Base-by-base conservation (phyloP, 192 early-diverging fungal genomes). In the Coemansia interrupta region DNA sequence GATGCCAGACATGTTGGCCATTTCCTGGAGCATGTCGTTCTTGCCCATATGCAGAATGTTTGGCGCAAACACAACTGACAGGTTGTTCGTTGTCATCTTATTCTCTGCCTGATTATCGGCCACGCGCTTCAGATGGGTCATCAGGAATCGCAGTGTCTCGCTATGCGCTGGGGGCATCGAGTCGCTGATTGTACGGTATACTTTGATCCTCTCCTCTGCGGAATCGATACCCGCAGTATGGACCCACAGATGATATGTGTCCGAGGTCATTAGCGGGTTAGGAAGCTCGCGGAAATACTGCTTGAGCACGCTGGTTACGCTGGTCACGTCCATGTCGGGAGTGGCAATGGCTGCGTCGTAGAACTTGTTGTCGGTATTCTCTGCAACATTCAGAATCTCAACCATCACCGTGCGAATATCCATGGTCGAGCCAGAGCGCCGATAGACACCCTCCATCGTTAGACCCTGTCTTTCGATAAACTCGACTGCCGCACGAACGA, bases 51-150 rank as follows among this genome's bases (percentile, higher is more conserved):
- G 83, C 78, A 92, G 66, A 24, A 98, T 64, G 5, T 90, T 95
- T 11, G 92, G 92, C 5, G 88, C 94, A 88, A 98, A 96, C 23
- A 98, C 92, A 32, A 96, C 92, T 19, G 92, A 85, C 50, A 98
- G 68, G 52, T 97, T 98, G 68, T 94, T 91, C 39, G 91, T 70
- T 4, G 84, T 87, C 96, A 98, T 98, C 54, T 90, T 83, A 71
- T 98, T 98, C 22, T 82, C 70, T 30, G 65, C 60, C 30, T 82
- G 78, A 22, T 80, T 56, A 29, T 83, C 49, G 4, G 82, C 73
- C 9, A 98, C 87, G 15, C 72, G 80, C 59, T 86, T 70, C 54
- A 89, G 65, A 60, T 92, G 90, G 39, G 60, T 54, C 56, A 90
- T 79, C 56, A 92, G 58, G 28, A 74, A 72, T 54, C 77, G 79